Evolutionary conservation across 2,329 filamentous ascomycete genomes (phyloP).

Genomic region (Sporothrix pallida): DNA sequence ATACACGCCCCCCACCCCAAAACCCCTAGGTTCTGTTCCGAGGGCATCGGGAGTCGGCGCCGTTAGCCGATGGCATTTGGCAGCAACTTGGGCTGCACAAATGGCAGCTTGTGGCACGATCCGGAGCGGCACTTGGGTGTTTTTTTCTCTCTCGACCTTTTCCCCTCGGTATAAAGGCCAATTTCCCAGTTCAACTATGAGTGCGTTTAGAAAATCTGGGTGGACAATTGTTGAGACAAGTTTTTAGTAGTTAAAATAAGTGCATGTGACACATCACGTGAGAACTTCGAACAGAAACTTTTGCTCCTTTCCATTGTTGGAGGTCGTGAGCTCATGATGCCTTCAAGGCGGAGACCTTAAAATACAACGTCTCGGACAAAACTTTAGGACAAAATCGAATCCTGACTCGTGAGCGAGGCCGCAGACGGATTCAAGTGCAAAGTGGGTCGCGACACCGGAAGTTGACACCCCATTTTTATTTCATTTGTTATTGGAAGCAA

Average conservation of each 20-base stretch:
- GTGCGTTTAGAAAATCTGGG: too few species aligned
- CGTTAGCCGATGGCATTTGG: conserved; percentile 14
- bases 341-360: background rate
- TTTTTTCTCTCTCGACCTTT: background rate
- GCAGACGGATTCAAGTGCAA: background rate
- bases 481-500: too few species aligned
- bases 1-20: background rate
- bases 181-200: too few species aligned
- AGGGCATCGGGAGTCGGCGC: background rate
- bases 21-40: background rate
- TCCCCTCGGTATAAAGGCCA: background rate
- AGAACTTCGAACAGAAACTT: background rate
- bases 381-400: too few species aligned
- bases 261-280: background rate
- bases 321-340: background rate
- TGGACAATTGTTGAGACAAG: too few species aligned
- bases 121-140: background rate
- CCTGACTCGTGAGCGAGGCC: background rate
- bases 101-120: background rate
- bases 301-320: background rate
- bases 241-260: background rate
- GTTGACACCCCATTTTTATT: conserved; percentile 16
- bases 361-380: background rate
- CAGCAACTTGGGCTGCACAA: background rate
- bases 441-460: conserved; percentile 1